These are phyloP conservation scores for Melampsora abietis-canadensis DNA, from an alignment of 1,284 basidiomycete species.

Conservation along the genomic window DNA sequence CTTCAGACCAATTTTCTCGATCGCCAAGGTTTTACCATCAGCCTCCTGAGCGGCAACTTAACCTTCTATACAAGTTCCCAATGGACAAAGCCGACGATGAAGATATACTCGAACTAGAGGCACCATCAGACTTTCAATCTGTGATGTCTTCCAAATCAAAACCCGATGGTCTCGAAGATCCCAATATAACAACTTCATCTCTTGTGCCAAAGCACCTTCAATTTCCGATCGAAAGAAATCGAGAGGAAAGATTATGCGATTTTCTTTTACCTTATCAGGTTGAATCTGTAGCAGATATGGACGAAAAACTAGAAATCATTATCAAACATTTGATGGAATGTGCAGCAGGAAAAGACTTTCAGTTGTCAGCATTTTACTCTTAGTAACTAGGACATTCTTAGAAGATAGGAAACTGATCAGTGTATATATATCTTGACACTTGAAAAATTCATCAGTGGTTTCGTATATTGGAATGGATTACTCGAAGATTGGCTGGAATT, in stretches of 20 bases:
- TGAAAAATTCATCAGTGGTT: slow-evolving; percentile 46
- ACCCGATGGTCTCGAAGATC: background rate
- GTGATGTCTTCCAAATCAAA: background rate
- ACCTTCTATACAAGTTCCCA: too few relatives aligned
- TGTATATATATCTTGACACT: background rate
- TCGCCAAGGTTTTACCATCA: too few relatives aligned
- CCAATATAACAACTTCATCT: background rate
- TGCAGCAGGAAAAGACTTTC: slow-evolving; percentile 74
- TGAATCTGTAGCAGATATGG: slow-evolving; percentile 75
- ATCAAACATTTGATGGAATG: slow-evolving; percentile 70
- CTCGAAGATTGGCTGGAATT: slow-evolving; percentile 70
- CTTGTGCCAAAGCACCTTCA: slow-evolving; percentile 32
- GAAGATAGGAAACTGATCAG: slow-evolving; percentile 58
- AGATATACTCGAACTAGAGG: slow-evolving; percentile 4
- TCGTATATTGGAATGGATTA: slow-evolving; percentile 53
- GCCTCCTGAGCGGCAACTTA: too few relatives aligned
- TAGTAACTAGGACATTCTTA: slow-evolving; percentile 57
- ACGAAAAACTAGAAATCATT: slow-evolving; percentile 73
- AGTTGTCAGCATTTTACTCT: slow-evolving; percentile 58
- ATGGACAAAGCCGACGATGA: slow-evolving; percentile 5
- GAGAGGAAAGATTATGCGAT: slow-evolving; percentile 43
- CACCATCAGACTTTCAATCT: slow-evolving; percentile 1
- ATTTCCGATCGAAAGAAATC: slow-evolving; percentile 45
- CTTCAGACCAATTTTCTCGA: too few relatives aligned
- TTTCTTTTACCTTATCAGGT: slow-evolving; percentile 70